Evolutionary conservation across 805 yeast species (phyloP), one percentile per base, ranked within the genome.

Genomic region (Hanseniaspora vineae): DNA sequence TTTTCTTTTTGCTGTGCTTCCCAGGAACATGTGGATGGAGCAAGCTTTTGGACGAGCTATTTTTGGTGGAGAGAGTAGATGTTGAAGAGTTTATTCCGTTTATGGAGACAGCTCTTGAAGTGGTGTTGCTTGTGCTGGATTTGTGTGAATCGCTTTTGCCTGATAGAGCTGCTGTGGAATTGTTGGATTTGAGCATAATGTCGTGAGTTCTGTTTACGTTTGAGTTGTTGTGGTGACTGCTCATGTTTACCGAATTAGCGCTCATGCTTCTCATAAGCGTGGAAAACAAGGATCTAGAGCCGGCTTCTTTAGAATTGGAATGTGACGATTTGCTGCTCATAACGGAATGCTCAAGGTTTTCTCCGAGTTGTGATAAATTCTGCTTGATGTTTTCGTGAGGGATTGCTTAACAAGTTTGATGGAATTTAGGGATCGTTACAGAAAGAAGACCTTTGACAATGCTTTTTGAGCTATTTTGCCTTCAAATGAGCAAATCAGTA

Each of bases 1-100:
- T 63, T 44, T 52, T 59, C 32, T 66, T 62, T 42, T 55, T 58
- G 19, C 15, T 33, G 9, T 33, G 37, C 9, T 33, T 33, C 15
- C 15, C 15, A 33, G 15, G 12, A 33, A 10, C 9, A 10, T 33
- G 29, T 23, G 29, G 8, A 23, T 23, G 29, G 6, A 23, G 29
- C 29, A 23, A 23, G 29, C 29, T 23, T 23, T 23, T 23, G 8
- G 29, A 23, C 29, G 29, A 13, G 15, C 37, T 33, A 10, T 33
- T 12, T 33, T 33, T 33, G 37, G 37, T 33, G 15, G 14, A 13
- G 12, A 33, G 12, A 33, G 14, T 12, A 5, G 37, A 33, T 33
- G 37, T 13, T 33, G 14, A n/a, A 5, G 12, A 5, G 37, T n/a
- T 33, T 12, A 13, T 33, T 23, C 29, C 29, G 8, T 23, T 23